Evolutionary conservation across 192 early-diverging fungal genomes (phyloP).

Genomic region (Backusella sp.): DNA sequence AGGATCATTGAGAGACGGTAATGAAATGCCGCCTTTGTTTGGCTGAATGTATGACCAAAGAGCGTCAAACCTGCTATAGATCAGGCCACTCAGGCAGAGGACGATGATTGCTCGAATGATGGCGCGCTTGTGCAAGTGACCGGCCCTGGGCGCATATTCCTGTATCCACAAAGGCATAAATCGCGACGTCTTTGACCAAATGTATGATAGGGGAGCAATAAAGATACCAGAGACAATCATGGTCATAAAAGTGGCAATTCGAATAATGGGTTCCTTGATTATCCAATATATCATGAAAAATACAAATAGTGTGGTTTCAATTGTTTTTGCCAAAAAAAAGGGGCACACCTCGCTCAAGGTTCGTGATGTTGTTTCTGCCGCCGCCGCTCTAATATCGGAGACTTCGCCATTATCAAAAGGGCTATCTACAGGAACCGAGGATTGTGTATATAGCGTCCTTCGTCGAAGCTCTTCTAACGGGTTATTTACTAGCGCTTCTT

Average conservation of each 20-base stretch:
- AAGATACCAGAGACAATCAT: constrained; percentile 11
- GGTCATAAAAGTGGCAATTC: neutral
- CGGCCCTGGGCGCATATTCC: neutral
- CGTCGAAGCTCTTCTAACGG: neutral
- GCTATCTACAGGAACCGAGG: neutral
- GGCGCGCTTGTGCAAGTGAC: neutral
- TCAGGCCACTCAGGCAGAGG: neutral
- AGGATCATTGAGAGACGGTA: neutral
- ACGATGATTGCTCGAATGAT: neutral
- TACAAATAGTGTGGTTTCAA: neutral
- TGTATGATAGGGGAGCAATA: neutral
- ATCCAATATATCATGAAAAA: constrained; percentile 6
- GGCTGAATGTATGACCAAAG: neutral
- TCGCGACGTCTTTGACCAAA: neutral
- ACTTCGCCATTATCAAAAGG: neutral
- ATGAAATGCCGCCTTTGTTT: neutral
- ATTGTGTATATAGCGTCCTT: neutral
- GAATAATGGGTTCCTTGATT: neutral
- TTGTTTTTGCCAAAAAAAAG: neutral
- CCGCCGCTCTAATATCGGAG: neutral
- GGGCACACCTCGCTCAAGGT: neutral
- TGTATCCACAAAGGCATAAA: neutral
- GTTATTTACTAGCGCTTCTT: constrained; percentile 1
- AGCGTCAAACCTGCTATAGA: neutral
- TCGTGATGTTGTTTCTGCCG: constrained; percentile 4